Percentiles rank a stretch among this genome's conserved stretches.
Conservation (phyloP, 257 asterid genomes). For the Knoxia roxburghii region DNA sequence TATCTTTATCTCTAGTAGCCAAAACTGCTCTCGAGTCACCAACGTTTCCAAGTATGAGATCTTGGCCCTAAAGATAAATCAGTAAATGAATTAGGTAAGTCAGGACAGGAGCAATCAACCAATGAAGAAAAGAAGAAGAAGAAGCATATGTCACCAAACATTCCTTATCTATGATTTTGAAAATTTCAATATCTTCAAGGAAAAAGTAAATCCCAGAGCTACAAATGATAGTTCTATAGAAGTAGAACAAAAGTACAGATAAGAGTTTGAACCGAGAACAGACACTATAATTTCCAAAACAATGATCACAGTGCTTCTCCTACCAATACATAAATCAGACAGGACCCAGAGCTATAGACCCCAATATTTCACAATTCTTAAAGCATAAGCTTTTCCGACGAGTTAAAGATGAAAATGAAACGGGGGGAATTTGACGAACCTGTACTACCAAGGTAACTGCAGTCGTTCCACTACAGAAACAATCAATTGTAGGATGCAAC, state of each 20-base stretch:
- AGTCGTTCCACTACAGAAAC: constrained; percentile 92
- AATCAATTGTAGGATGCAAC: constrained; percentile 75
- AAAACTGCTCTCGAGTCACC: constrained; percentile 97
- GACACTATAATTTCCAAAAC: not conserved
- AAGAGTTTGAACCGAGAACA: not conserved
- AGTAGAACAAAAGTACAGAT: no score
- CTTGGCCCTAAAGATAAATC: constrained; percentile 56
- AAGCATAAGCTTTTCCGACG: not conserved
- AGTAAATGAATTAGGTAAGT: not conserved
- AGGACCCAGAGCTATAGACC: not conserved
- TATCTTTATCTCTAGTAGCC: constrained; percentile 74
- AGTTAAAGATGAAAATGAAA: not conserved
- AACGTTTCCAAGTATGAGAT: constrained; percentile 83
- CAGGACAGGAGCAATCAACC: not conserved
- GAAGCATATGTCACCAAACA: not conserved
- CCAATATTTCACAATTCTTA: not conserved
- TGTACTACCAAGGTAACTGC: constrained; percentile 72
- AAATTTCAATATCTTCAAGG: not conserved
- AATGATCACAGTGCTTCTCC: not conserved
- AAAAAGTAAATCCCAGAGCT: not conserved
- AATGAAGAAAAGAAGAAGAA: not conserved
- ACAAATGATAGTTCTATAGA: not conserved
- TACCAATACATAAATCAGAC: not conserved
- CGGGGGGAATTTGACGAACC: constrained; percentile 38
- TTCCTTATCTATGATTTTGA: not conserved